Base-by-base conservation (phyloP, 805 yeast species). In the Barnettozyma salicaria region DNA sequence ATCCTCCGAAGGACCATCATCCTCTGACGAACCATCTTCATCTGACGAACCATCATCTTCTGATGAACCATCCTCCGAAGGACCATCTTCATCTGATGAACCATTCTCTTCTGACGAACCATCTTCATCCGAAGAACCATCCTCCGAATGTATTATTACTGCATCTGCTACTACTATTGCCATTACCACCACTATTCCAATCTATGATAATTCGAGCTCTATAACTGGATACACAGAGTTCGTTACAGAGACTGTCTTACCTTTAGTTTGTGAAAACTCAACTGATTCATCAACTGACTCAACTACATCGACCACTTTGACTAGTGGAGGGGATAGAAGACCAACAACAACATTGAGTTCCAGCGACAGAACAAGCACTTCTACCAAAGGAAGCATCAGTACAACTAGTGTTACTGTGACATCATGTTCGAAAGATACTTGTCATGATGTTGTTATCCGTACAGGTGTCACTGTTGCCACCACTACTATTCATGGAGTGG, bases 381-480 rank as follows among this genome's bases (percentile, higher is more conserved):
- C 24, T 9, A 27, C 38, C 2, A 4, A 13, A 16, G n/a, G 33
- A 19, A 19, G 23, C 13, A 18, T 14, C 10, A 27, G 11, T n/a
- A 17, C 27, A 1, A 30, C 35, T 11, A 21, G 19, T 13, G 58
- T 60, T 14, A 62, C 67, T 46, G 48, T 60, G 49, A 60, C 67
- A 39, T 54, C 60, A 31, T 62, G 67, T 53, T 50, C 45, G 28
- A 49, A 50, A 21, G 48, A 58, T 49, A 52, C 44, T 25, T 62
- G 67, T 51, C 56, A 61, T 18, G 50, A 55, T 32, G 55, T 59
- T 36, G 55, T 61, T 32, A 56, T 53, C 33, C 56, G 63, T 34
- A 52, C 54, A 32, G 49, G 56, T 52, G 59, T 58, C 42, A 55
- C 39, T n/a, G 34, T 31, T 29, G 34, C 36, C 7, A 36, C 37